phyloP scores from a whole-genome alignment of 257 asterid genomes.

The Fraxinus anomala region DNA sequence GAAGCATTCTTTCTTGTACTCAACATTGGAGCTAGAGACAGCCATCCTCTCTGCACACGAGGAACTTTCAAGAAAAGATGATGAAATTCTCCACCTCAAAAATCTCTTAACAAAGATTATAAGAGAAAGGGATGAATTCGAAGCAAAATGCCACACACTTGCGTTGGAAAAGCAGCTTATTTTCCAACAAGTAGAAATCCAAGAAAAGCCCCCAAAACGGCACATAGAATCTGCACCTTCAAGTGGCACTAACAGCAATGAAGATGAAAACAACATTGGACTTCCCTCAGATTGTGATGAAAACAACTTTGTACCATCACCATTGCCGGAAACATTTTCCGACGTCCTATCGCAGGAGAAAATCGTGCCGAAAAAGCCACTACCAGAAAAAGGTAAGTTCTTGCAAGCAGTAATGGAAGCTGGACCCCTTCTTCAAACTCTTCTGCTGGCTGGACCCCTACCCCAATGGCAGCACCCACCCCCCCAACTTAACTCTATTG shows the following conservation, averaged over 20 bases:
- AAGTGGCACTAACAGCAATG: constrained; percentile 55
- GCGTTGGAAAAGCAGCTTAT: constrained; percentile 49
- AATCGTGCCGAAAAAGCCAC: constrained; percentile 39
- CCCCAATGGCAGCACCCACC: constrained; percentile 99
- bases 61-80: constrained; percentile 81
- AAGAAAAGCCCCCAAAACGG: constrained; percentile 30
- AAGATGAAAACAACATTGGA: constrained; percentile 49
- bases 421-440: constrained; percentile 90
- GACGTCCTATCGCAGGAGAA: constrained; percentile 26
- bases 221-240: constrained; percentile 43
- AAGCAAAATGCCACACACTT: constrained; percentile 49
- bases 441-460: constrained; percentile 89
- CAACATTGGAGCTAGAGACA: constrained; percentile 76
- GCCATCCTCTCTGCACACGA: constrained; percentile 68
- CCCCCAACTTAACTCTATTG: constrained; percentile 78
- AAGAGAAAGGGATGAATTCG: constrained; percentile 72
- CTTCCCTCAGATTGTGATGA: constrained; percentile 58
- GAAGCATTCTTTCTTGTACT: constrained; percentile 74
- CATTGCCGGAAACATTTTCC: not conserved
- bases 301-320: constrained; percentile 29
- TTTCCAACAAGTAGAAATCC: constrained; percentile 45
- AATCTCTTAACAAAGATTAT: constrained; percentile 48
- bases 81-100: constrained; percentile 76
- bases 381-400: constrained; percentile 86
- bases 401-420: constrained; percentile 89